Percentiles rank a stretch among this genome's conserved stretches.
These are phyloP conservation scores for Pythium grandisporangium DNA, from an alignment of 352 stramenopile genomes.

Conservation along the genomic window DNA sequence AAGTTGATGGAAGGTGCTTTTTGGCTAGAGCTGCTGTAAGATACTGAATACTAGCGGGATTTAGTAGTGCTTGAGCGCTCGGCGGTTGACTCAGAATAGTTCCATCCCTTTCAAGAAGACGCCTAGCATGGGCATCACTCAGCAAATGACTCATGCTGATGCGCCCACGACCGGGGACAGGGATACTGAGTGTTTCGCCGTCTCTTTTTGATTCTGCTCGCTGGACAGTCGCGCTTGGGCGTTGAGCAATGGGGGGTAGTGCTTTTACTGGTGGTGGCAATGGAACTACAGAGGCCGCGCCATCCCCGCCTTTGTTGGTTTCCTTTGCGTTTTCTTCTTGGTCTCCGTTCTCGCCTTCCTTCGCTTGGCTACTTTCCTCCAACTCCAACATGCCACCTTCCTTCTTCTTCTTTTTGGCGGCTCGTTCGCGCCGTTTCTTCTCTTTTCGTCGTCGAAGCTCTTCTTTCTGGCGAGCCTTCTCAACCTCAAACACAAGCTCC, in stretches of 20 bases:
- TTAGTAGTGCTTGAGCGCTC: slow-evolving; percentile 31
- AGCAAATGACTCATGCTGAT: slow-evolving; percentile 44
- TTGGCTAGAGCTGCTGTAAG: slow-evolving; percentile 43
- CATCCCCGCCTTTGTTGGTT: slow-evolving; percentile 1
- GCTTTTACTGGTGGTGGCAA: slow-evolving; percentile 11
- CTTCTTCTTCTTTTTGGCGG: slow-evolving; percentile 38
- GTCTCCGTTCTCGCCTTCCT: background rate
- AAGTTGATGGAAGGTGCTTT: slow-evolving; percentile 19
- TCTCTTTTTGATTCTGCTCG: slow-evolving; percentile 17
- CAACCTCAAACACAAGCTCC: slow-evolving; percentile 53
- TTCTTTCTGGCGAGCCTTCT: slow-evolving; percentile 61
- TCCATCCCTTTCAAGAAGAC: slow-evolving; percentile 20
- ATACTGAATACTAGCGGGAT: slow-evolving; percentile 42
- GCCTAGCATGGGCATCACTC: slow-evolving; percentile 33
- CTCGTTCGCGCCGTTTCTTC: slow-evolving; percentile 39
- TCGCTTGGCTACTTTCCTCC: too few relatives aligned
- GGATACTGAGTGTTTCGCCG: slow-evolving; percentile 14
- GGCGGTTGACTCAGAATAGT: slow-evolving; percentile 7
- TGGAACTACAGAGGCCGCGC: too few relatives aligned
- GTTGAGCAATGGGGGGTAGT: slow-evolving; percentile 6
- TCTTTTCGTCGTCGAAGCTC: slow-evolving; percentile 58
- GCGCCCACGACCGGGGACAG: slow-evolving; percentile 30
- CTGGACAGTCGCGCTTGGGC: background rate
- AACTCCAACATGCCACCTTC: too few relatives aligned
- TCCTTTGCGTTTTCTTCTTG: slow-evolving; percentile 1